These are phyloP conservation scores for Fabrea salina DNA, from an alignment of 169 alveolate species.

Conservation along the genomic window DNA sequence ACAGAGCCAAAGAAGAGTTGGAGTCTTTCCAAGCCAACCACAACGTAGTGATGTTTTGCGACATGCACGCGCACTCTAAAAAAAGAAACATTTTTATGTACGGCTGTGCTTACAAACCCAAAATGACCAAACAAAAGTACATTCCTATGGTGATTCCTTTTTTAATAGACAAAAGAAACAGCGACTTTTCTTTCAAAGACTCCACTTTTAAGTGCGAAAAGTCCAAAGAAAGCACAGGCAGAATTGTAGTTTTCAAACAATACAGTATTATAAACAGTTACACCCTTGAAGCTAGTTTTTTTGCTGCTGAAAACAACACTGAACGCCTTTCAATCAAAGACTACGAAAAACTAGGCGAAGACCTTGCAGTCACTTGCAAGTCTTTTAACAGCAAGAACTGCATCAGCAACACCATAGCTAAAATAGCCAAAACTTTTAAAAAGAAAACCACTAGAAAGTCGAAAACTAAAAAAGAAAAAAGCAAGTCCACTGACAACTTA, in stretches of 20 bases:
- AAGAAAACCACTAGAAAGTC: too few species aligned
- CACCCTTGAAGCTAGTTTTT: slow-evolving; percentile 43
- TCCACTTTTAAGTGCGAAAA: slow-evolving; percentile 40
- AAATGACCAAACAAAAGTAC: slow-evolving; percentile 11
- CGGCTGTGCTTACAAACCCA: slow-evolving; percentile 29
- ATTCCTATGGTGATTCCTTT: slow-evolving; percentile 31
- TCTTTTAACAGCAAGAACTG: too few species aligned
- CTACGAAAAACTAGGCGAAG: slow-evolving; percentile 12
- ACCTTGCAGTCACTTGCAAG: not conserved
- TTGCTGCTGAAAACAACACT: slow-evolving; percentile 3
- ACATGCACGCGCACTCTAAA: slow-evolving; percentile 90
- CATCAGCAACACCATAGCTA: too few species aligned
- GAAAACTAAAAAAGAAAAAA: too few species aligned
- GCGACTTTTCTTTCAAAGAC: slow-evolving; percentile 36
- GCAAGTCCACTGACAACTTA: too few species aligned
- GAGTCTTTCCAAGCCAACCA: slow-evolving; percentile 61
- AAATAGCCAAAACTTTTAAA: too few species aligned
- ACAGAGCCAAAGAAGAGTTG: slow-evolving; percentile 58
- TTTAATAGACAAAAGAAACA: slow-evolving; percentile 11
- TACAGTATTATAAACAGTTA: slow-evolving; percentile 36
- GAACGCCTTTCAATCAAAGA: not conserved
- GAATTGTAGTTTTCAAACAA: slow-evolving; percentile 40
- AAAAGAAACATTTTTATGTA: slow-evolving; percentile 87
- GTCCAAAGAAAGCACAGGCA: slow-evolving; percentile 48
- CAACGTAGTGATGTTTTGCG: slow-evolving; percentile 82